Base-by-base conservation (phyloP, 495 filamentous ascomycete species). In the Xylaria curta region DNA sequence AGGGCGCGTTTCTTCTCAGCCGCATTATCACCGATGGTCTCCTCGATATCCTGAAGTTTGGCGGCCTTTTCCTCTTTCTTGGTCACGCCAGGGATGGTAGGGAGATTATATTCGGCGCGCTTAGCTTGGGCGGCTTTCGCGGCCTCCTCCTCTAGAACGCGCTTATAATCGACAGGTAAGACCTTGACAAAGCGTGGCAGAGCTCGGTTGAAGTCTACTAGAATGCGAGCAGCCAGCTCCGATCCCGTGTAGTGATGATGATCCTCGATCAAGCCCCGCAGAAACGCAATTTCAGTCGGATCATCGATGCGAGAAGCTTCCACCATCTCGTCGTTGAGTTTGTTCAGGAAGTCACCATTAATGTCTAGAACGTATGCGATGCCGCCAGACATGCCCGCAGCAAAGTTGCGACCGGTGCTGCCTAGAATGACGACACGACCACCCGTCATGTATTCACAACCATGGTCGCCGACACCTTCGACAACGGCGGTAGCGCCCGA, bases 391-490 rank as follows among this genome's bases (percentile, higher is more conserved):
- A 99, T 99, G 85, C 96, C 96, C 70, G 96, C 96, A 77, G 97
- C 96, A 77, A 99, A 99, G 87, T 99, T 99, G 73, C 96, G 96
- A n/a, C 96, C 96, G 76, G 94, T 97, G 76, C 91, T 89, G 70
- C 96, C 96, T 58, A 99, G 87, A 72, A 97, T 86, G 70, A 99
- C 84, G 47, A 98, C 89, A 79, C 97, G 94, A 78, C 96, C 96
- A 78, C 96, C 96, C 71, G 96, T 99, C 96, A 99, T 99, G 88
- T 99, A 99, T 85, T 99, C 96, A 79, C 95, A 98, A 60, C 95
- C 94, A 79, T 99, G 96, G 80, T 99, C 96, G 86, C 96, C 96
- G 66, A 97, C 90, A 82, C 97, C 96, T 84, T 99, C 96, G 74
- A 98, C 95, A 73, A 99, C 93, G 40, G 97, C 96, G 38, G 92